Base-by-base conservation (phyloP, 148 eudicot genomes). In the Chenopodium berlandieri region DNA sequence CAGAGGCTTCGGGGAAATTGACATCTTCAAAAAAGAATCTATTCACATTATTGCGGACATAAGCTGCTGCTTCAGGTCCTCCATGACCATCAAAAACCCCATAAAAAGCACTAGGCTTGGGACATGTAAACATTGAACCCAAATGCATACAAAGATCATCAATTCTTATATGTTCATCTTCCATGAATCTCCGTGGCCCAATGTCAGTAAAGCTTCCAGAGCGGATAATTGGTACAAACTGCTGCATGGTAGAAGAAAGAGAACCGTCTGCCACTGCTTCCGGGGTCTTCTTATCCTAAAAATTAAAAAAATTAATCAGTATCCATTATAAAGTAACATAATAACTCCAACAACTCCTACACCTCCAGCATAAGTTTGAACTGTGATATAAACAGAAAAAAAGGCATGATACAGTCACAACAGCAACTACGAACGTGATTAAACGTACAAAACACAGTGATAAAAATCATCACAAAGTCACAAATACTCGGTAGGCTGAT, bases 61-160 rank as follows among this genome's bases (percentile, higher is more conserved):
- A 91, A 75, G 90, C 89, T 37, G 94, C 93, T 37, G 97, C 98
- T 82, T 94, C 94, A 30, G 93, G 91, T 74, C 98, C 98, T 46
- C 97, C 97, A 81, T 94, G 98, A n/a, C 98, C 98, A 87, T 94
- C 97, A 85, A 94, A 94, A 50, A 92, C 87, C 87, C 93, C 98
- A 63, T 90, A 94, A 88, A 94, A 90, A 79, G 98, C 98, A 87
- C 90, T 89, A 14, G 97, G 97, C 85, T 85, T 91, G 30, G 94
- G 95, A 50, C 86, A 90, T 60, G 23, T 79, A 72, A 89, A 83
- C 34, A 84, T 80, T 30, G 94, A 84, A 14, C 91, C 91, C 79
- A 92, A 76, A 66, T 91, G 90, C 76, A 83, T 30, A 19, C 90
- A 87, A 37, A 94, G 90, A 83, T 94, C 97, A 68, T 94, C 94